A percentile compares a stretch with the other conserved stretches of the same genome.
Conservation (phyloP, 140 eudicot species). For the Senecio squalidus region DNA sequence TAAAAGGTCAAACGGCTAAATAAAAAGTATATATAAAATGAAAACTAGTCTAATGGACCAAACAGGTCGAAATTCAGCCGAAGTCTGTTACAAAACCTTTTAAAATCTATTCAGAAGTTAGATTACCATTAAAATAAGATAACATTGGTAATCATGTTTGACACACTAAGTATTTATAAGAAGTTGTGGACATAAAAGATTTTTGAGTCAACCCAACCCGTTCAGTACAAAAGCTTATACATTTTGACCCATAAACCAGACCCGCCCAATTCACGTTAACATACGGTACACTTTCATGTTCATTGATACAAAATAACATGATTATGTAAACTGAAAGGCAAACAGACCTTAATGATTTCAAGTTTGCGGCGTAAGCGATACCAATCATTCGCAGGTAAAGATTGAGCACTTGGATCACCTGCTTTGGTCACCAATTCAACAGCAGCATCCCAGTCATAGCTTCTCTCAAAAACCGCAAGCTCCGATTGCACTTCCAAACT, state of each 20-base stretch:
- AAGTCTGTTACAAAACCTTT: not conserved
- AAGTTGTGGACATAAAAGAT: not conserved
- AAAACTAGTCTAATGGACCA: not conserved
- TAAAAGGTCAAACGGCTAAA: not conserved
- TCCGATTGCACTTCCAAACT: constrained; percentile 58
- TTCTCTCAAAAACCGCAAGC: constrained; percentile 56
- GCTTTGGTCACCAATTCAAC: constrained; percentile 66
- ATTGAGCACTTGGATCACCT: constrained; percentile 74
- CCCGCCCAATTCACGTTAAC: not conserved
- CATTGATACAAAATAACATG: constrained; percentile 8
- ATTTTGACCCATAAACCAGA: not conserved
- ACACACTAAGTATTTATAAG: not conserved
- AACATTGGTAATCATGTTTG: not conserved
- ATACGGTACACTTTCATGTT: not conserved
- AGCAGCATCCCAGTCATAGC: constrained; percentile 88
- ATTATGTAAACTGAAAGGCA: not conserved
- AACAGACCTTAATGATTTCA: constrained; percentile 76
- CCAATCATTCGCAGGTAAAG: constrained; percentile 88
- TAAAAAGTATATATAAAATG: not conserved
- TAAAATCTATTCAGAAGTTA: not conserved
- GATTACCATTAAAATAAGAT: not conserved
- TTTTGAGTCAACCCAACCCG: not conserved
- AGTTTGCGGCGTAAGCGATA: constrained; percentile 86
- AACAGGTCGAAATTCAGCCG: not conserved
- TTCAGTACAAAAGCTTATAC: not conserved